A percentile compares a stretch with the other conserved stretches of the same genome.
phyloP scores from a whole-genome alignment of 306 rosid species.

The Quillaja saponaria region DNA sequence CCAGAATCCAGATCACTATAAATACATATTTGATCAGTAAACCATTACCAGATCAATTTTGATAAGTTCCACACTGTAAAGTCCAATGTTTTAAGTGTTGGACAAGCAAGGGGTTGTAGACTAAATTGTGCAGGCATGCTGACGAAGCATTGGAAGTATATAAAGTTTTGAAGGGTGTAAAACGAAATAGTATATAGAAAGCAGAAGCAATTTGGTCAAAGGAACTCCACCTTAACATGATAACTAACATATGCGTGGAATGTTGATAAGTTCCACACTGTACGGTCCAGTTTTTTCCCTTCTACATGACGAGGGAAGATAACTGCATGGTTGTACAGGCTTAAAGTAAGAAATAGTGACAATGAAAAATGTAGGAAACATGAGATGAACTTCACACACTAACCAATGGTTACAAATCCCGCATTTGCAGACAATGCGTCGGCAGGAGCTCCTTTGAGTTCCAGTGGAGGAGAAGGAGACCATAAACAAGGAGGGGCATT shows the following conservation, averaged over 20 bases:
- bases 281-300: slow-evolving; percentile 83
- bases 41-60: no score
- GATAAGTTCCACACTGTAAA: no score
- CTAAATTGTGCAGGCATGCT: no score
- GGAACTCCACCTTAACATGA: slow-evolving; percentile 81
- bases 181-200: no score
- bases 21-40: no score
- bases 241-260: slow-evolving; percentile 96
- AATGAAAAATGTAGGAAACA: slow-evolving; percentile 18
- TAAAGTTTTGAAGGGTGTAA: no score
- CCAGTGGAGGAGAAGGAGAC: slow-evolving; percentile 79
- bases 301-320: slow-evolving; percentile 90
- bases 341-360: slow-evolving; percentile 17
- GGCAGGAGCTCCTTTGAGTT: slow-evolving; percentile 65
- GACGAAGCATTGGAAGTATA: no score
- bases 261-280: slow-evolving; percentile 87
- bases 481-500: slow-evolving; percentile 85
- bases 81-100: no score
- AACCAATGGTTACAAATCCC: slow-evolving; percentile 94
- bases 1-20: no score
- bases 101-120: no score
- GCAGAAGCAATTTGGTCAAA: slow-evolving; percentile 19
- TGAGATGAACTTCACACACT: slow-evolving; percentile 34
- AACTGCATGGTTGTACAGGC: slow-evolving; percentile 60
- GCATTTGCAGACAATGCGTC: slow-evolving; percentile 85